Base-by-base conservation (phyloP, 2,329 filamentous ascomycete genomes). In the Aspergillus cejpii region DNA sequence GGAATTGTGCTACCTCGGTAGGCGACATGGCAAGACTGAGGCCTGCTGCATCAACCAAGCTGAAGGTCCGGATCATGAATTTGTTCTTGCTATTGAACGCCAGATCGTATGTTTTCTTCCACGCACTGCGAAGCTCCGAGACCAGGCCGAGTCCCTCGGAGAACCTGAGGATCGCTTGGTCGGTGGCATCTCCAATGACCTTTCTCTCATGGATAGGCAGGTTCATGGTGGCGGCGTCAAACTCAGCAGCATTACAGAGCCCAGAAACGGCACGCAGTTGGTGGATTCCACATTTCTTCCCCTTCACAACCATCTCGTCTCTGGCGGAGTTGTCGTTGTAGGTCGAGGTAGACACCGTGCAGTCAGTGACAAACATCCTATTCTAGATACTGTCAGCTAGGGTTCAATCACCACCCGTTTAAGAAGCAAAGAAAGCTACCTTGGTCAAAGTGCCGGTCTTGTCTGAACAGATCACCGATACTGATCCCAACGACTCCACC, bases 61-160 rank as follows among this genome's bases (percentile, higher is more conserved):
- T 71, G 39, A 83, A 77, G 0, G 81, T 75, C 26, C 79, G 75
- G 43, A 89, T 77, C 80, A 88, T 89, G 60, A 81, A 89, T 65
- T 90, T 90, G 68, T 88, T 89, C 71, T 87, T 87, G 67, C 83
- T 87, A 68, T 89, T 89, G 64, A 90, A 90, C 0, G 83, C 78
- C 21, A 87, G 70, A 43, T 84, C 80, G 54, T 81, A 88, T 1
- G 77, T 74, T 41, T 77, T 81, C 41, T 76, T 75, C 83, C 83
- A 88, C 50, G 75, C 71, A 11, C 73, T 71, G 6, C 81, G 76
- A 4, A 84, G 67, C 40, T 83, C 75, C 0, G 74, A 65, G 0
- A 86, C 79, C 0, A 78, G 69, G 0, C 77, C 77, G 37, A 89
- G 71, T 2, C 70, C 69, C 61, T 89, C 84, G 0, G 84, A 80